A percentile compares a stretch with the other conserved stretches of the same genome.
These are phyloP conservation scores for Penicillium expansum DNA, from an alignment of 2,329 filamentous ascomycete species.

Conservation along the genomic window DNA sequence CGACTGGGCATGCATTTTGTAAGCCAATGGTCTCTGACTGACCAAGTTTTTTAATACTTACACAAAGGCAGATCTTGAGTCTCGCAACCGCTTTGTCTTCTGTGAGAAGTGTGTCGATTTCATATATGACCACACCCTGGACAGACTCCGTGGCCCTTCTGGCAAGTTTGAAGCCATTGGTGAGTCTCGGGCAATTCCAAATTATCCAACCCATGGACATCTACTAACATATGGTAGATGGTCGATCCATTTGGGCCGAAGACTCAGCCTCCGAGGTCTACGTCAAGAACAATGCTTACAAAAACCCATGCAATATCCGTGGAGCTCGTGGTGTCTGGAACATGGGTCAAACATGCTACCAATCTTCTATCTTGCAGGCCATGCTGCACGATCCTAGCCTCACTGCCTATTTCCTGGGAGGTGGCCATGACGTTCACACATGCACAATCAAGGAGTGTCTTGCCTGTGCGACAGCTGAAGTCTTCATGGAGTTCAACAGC, in stretches of 20 bases:
- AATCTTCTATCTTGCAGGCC: slow-evolving; percentile 92
- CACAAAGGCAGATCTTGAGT: slow-evolving; percentile 38
- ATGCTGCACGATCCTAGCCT: slow-evolving; percentile 92
- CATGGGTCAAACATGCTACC: slow-evolving; percentile 97
- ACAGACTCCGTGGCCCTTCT: slow-evolving; percentile 31
- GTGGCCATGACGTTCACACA: slow-evolving; percentile 77
- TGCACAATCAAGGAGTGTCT: slow-evolving; percentile 59
- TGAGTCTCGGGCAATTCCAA: not conserved
- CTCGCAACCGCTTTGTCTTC: slow-evolving; percentile 39
- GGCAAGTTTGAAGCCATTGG: slow-evolving; percentile 16
- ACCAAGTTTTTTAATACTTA: slow-evolving; percentile 5
- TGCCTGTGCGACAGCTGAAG: slow-evolving; percentile 60
- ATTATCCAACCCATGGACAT: not conserved
- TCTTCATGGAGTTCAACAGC: slow-evolving; percentile 63
- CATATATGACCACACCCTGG: slow-evolving; percentile 42
- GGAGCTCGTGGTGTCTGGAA: slow-evolving; percentile 93
- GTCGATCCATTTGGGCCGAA: slow-evolving; percentile 39
- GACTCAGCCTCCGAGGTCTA: slow-evolving; percentile 68
- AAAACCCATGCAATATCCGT: slow-evolving; percentile 78
- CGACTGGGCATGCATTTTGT: slow-evolving; percentile 44
- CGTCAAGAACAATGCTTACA: slow-evolving; percentile 73
- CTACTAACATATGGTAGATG: slow-evolving; percentile 13
- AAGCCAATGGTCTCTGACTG: slow-evolving; percentile 14
- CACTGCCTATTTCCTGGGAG: slow-evolving; percentile 85
- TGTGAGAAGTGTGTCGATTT: slow-evolving; percentile 43